Evolutionary conservation across 495 filamentous ascomycete genomes (phyloP).

Genomic region (Trichoderma erinaceum): DNA sequence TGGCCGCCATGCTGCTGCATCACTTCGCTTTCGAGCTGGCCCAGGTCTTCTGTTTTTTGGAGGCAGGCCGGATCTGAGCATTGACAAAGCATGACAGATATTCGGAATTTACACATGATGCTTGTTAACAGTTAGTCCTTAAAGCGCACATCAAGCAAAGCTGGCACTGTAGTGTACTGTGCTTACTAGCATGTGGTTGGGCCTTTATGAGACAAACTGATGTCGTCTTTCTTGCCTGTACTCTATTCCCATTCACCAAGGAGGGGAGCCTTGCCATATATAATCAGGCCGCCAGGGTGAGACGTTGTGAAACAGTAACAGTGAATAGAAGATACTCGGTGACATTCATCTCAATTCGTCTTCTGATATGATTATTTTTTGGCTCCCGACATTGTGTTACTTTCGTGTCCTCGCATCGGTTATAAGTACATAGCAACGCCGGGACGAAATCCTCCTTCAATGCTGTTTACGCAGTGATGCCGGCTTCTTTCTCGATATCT

Average conservation of each 20-base stretch:
- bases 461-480: conserved; percentile 15
- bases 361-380: no score
- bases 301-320: neutral
- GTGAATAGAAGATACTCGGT: neutral
- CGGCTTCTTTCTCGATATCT: conserved; percentile 37
- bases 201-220: no score
- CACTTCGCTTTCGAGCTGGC: neutral
- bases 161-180: neutral
- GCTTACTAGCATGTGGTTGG: neutral
- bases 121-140: neutral
- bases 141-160: no score
- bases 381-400: neutral
- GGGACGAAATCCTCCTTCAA: neutral
- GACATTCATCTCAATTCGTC: neutral
- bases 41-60: neutral
- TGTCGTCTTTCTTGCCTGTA: no score
- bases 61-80: neutral
- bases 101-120: conserved; percentile 6
- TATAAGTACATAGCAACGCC: neutral
- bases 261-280: no score
- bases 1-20: neutral
- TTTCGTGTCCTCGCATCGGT: neutral
- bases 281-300: neutral
- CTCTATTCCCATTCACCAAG: no score
- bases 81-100: neutral